A percentile compares a stretch with the other conserved stretches of the same genome.
Conservation (phyloP, 1,284 basidiomycete species). For the Pseudozyma pruni region DNA sequence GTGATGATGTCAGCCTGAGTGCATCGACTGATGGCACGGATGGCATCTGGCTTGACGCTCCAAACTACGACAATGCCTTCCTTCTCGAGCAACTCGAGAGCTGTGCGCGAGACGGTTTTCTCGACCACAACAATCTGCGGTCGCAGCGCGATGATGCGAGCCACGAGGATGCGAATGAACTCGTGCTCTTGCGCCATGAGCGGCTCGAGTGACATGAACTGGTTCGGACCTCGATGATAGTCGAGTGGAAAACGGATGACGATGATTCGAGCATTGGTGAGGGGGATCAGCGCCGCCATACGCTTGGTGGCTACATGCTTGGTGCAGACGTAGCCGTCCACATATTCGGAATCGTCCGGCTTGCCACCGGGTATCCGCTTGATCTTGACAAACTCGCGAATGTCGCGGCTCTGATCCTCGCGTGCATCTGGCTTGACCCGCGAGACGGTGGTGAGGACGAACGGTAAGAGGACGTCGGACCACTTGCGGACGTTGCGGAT, state of each 20-base stretch:
- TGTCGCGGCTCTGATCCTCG: slow-evolving; percentile 85
- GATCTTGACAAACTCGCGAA: slow-evolving; percentile 94
- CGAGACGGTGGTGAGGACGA: slow-evolving; percentile 58
- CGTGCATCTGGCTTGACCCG: slow-evolving; percentile 68
- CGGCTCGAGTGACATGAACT: slow-evolving; percentile 92
- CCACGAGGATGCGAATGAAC: slow-evolving; percentile 87
- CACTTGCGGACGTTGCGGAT: slow-evolving; percentile 54
- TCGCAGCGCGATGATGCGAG: slow-evolving; percentile 86
- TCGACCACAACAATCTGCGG: slow-evolving; percentile 94
- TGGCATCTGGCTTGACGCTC: slow-evolving; percentile 85
- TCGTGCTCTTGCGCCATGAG: slow-evolving; percentile 94
- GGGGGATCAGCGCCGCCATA: slow-evolving; percentile 71
- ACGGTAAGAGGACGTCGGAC: slow-evolving; percentile 58
- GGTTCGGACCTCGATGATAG: slow-evolving; percentile 86
- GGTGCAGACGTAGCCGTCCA: slow-evolving; percentile 95
- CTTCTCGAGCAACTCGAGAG: slow-evolving; percentile 86
- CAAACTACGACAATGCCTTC: slow-evolving; percentile 91
- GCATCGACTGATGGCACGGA: slow-evolving; percentile 88
- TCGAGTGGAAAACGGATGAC: slow-evolving; percentile 94
- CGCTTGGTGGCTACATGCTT: slow-evolving; percentile 96
- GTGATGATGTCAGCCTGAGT: slow-evolving; percentile 94
- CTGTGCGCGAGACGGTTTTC: slow-evolving; percentile 89
- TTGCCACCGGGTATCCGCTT: slow-evolving; percentile 96
- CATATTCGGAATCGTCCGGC: slow-evolving; percentile 92
- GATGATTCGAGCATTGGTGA: slow-evolving; percentile 89